Conservation (phyloP, 345 rosid species). For the Erodium maritimum region DNA sequence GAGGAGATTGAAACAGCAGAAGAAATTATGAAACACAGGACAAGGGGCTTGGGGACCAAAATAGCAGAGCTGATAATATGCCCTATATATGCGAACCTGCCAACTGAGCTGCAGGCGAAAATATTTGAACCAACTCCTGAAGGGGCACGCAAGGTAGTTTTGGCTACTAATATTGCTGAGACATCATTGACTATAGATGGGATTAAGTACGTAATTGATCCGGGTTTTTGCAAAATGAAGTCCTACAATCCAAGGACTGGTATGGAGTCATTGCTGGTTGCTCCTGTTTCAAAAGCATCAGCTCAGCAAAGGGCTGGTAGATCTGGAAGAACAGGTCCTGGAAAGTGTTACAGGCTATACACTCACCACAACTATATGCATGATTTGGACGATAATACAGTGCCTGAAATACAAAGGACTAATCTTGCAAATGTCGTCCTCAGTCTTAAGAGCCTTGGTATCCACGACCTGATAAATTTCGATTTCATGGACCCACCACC, state of each 20-base stretch:
- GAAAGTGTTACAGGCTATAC: too few species aligned
- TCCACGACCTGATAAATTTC: conserved; percentile 77
- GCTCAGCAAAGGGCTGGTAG: conserved; percentile 95
- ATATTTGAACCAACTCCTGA: conserved; percentile 97
- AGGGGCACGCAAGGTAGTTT: conserved; percentile 91
- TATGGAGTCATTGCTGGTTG: conserved; percentile 83
- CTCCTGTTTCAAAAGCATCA: conserved; percentile 94
- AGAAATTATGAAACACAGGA: too few species aligned
- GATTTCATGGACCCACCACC: conserved; percentile 99
- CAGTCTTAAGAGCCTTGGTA: conserved; percentile 91
- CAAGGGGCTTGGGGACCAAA: conserved; percentile 55
- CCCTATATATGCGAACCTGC: conserved; percentile 94
- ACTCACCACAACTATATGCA: too few species aligned
- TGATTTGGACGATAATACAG: too few species aligned
- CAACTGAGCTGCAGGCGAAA: conserved; percentile 91
- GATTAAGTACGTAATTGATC: conserved; percentile 48
- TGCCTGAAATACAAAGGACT: conserved; percentile 51
- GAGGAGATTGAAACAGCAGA: too few species aligned
- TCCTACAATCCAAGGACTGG: conserved; percentile 96
- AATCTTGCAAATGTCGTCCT: conserved; percentile 94
- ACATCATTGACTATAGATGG: conserved; percentile 65
- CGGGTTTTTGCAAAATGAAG: conserved; percentile 93
- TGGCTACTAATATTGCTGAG: conserved; percentile 96
- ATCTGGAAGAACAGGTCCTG: conserved; percentile 34
- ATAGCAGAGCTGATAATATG: conserved; percentile 90